Conservation (phyloP, 495 filamentous ascomycete species). For the Neurospora sp. region DNA sequence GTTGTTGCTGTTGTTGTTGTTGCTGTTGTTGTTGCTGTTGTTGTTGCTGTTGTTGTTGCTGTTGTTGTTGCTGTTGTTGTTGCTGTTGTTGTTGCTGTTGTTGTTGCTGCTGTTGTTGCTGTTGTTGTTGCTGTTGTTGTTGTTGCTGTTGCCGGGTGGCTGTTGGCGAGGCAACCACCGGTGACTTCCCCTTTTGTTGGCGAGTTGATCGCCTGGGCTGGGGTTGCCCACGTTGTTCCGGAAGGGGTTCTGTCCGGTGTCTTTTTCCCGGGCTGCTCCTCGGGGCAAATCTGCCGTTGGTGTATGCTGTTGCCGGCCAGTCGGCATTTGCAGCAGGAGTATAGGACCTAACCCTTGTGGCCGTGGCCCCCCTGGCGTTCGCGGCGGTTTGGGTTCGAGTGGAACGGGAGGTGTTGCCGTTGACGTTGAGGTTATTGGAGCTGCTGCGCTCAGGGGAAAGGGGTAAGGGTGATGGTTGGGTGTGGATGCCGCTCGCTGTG, state of each 20-base stretch:
- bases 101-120: not conserved
- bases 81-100: not conserved
- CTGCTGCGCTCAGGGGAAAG: not conserved
- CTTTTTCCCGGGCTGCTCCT: not conserved
- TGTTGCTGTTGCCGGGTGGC: not conserved
- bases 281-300: not conserved
- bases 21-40: not conserved
- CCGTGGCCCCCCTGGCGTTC: not conserved
- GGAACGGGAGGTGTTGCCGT: not conserved
- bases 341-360: not conserved
- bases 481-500: not conserved
- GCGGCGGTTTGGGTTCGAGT: not conserved
- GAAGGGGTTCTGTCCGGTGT: not conserved
- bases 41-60: not conserved
- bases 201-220: not conserved
- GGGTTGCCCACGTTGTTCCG: not conserved
- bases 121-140: not conserved
- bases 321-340: not conserved
- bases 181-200: not conserved
- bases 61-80: not conserved
- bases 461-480: not conserved
- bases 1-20: not conserved
- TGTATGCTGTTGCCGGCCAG: not conserved
- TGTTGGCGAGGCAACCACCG: not conserved
- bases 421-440: not conserved